Conservation (phyloP, 805 yeast species). For the Saccharomycopsis schoenii region DNA sequence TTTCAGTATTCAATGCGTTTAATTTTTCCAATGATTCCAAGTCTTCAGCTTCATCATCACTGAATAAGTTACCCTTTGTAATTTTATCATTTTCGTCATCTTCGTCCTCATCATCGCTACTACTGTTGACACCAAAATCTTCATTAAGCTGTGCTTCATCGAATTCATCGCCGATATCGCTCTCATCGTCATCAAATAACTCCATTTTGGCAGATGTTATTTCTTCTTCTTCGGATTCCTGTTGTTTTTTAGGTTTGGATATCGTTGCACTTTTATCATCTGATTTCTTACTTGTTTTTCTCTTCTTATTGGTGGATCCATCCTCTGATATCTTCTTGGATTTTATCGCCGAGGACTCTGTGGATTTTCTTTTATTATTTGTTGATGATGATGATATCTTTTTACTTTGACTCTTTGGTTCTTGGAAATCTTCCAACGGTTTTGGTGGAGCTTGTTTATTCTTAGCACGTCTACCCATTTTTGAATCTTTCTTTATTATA, state of each 20-base stretch:
- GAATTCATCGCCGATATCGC: conserved; percentile 34
- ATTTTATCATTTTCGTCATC: conserved; percentile 12
- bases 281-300: conserved; percentile 27
- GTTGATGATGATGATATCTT: background rate
- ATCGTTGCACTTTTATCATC: conserved; percentile 24
- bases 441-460: conserved; percentile 94
- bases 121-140: conserved; percentile 23
- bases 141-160: conserved; percentile 52
- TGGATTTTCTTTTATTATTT: background rate
- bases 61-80: conserved; percentile 9
- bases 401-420: conserved; percentile 27
- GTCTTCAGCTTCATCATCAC: conserved; percentile 18
- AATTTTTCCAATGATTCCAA: conserved; percentile 21
- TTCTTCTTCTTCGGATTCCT: conserved; percentile 46
- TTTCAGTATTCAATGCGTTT: conserved; percentile 15
- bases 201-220: conserved; percentile 61
- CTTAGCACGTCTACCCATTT: conserved; percentile 82
- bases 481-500: background rate
- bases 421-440: conserved; percentile 70
- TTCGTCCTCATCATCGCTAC: conserved; percentile 17
- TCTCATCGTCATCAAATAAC: conserved; percentile 49
- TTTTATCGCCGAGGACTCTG: conserved; percentile 3
- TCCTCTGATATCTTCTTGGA: conserved; percentile 1
- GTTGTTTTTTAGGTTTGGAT: conserved; percentile 11
- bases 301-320: conserved; percentile 23